Evolutionary conservation across 306 rosid species (phyloP), one percentile per base, ranked within the genome.

Genomic region (Cucumis hystrix): DNA sequence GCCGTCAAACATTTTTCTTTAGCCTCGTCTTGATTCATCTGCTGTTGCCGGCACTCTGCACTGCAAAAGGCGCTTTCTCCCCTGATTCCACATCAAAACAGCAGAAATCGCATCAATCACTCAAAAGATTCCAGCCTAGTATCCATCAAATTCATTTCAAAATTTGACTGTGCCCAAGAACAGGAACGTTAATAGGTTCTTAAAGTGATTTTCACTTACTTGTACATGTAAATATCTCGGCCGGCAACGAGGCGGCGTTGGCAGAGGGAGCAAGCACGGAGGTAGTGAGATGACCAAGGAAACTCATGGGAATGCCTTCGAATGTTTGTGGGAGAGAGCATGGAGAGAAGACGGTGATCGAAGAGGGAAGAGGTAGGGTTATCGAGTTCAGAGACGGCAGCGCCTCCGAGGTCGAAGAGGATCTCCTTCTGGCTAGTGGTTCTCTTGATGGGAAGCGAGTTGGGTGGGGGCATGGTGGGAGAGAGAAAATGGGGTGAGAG

Each of bases 381-480:
- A 67, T 54, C 69, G 52, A 61, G 55, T 21, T 68, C 89, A 2
- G 58, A 1, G 20, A 52, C 20, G 57, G 57, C 57, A 8, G 57
- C 20, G 57, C 57, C 62, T 40, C 69, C 55, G 54, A 84, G 41
- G 95, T 95, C 96, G 59, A 88, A 84, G 83, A 87, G 84, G 78
- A 95, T 92, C 74, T 92, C 97, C 3, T 90, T 78, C 90, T 88
- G 23, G 83, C 97, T 95, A 10, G 97, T 79, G 20, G 97, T 90
- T 76, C 93, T 89, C 84, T 87, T 89, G 87, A 95, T 86, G 0
- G 93, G 83, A 67, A 86, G 85, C 74, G 96, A 87, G 88, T 92
- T 95, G 61, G 97, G 97, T 68, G 92, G 71, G 88, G 87, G 7
- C 98, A 87, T 91, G 77, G 81, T 83, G 54, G 82, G 74, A 43